Conservation (phyloP, 352 stramenopile genomes). For the Phytophthora pinifolia region DNA sequence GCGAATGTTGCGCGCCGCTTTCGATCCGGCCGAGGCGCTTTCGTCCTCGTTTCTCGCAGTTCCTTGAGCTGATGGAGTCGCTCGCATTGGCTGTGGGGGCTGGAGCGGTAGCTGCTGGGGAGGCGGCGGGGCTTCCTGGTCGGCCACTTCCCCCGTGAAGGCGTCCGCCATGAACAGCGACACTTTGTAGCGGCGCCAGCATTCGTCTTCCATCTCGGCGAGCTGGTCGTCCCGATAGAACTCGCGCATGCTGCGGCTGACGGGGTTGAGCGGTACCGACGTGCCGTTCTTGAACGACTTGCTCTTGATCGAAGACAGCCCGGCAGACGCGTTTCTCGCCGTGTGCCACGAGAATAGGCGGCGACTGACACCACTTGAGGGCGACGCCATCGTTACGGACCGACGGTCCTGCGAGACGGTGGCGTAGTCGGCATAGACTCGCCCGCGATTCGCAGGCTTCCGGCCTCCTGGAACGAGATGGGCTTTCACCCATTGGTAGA, state of each 20-base stretch:
- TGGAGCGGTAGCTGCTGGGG: neutral
- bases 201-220: conserved; percentile 67
- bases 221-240: conserved; percentile 51
- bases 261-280: conserved; percentile 52
- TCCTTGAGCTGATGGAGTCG: neutral
- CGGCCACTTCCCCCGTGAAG: conserved; percentile 16
- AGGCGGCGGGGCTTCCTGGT: neutral
- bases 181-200: conserved; percentile 71
- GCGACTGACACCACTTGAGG: neutral
- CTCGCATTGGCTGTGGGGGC: neutral
- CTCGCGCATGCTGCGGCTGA: conserved; percentile 48
- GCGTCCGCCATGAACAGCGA: conserved; percentile 58
- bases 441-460: conserved; percentile 10
- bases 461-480: conserved; percentile 17
- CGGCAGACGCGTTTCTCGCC: neutral
- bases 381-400: neutral
- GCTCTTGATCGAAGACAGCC: conserved; percentile 35
- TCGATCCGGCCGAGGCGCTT: conserved; percentile 18
- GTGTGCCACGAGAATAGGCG: conserved; percentile 19
- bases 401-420: neutral
- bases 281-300: conserved; percentile 53
- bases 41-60: conserved; percentile 17
- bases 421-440: conserved; percentile 20
- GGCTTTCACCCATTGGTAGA: conserved; percentile 9
- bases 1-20: conserved; percentile 20